phyloP scores from a whole-genome alignment of 345 rosid genomes.

The Pelargonium nanum region DNA sequence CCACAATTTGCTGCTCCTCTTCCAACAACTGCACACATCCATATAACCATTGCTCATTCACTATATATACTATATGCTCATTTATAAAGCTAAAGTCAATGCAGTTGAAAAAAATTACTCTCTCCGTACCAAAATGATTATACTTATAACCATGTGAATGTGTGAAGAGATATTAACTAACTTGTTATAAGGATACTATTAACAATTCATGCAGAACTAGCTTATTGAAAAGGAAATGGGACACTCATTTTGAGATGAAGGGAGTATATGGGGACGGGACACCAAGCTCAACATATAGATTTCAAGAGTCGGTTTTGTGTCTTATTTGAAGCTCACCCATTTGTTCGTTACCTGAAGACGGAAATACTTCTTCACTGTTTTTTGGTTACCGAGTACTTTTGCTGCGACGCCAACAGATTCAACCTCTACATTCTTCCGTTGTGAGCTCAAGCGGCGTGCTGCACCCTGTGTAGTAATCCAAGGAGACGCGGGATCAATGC shows the following conservation, averaged over 20 bases:
- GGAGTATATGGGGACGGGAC: too few relatives aligned
- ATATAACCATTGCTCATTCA: too few relatives aligned
- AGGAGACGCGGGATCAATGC: not conserved
- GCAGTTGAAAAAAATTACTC: too few relatives aligned
- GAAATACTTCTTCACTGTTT: slow-evolving; percentile 28
- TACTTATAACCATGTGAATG: too few relatives aligned
- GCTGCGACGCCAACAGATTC: slow-evolving; percentile 34
- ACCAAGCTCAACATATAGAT: too few relatives aligned
- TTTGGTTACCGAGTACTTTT: slow-evolving; percentile 16
- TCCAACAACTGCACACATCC: slow-evolving; percentile 18
- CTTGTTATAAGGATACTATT: too few relatives aligned
- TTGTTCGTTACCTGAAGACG: slow-evolving; percentile 25
- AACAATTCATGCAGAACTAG: too few relatives aligned
- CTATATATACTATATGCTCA: not conserved
- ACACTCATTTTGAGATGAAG: too few relatives aligned
- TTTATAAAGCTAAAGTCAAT: not conserved
- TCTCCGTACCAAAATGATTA: too few relatives aligned
- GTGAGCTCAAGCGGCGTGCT: slow-evolving; percentile 43
- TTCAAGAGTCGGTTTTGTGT: too few relatives aligned
- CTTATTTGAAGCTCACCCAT: not conserved
- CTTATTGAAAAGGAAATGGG: too few relatives aligned
- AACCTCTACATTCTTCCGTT: slow-evolving; percentile 33
- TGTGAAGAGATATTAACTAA: too few relatives aligned
- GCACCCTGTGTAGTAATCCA: slow-evolving; percentile 33
- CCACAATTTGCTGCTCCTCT: slow-evolving; percentile 16